Percentiles rank a stretch among this genome's conserved stretches.
Evolutionary conservation across 345 rosid genomes (phyloP).

Genomic region (Eucalyptus virginea): DNA sequence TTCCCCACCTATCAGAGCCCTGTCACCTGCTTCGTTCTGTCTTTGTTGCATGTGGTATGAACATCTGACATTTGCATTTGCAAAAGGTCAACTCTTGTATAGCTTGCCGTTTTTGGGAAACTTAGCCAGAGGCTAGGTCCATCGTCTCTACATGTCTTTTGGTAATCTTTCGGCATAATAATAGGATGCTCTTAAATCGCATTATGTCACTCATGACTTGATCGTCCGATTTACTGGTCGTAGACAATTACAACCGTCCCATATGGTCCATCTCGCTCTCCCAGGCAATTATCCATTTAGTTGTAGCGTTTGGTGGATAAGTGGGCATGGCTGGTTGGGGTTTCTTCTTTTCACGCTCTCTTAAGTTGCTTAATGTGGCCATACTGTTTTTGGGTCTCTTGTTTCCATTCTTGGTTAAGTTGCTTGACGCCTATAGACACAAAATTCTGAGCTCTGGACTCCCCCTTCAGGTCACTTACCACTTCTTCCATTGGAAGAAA

Average conservation of each 20-base stretch:
- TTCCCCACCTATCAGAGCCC: not conserved
- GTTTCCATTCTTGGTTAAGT: not conserved
- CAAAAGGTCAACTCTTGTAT: not conserved
- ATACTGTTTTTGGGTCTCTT: not conserved
- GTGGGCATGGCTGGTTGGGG: not conserved
- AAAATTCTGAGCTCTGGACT: not conserved
- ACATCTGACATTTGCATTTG: not conserved
- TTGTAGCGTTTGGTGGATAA: not conserved
- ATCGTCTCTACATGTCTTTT: not conserved
- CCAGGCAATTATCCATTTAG: not conserved
- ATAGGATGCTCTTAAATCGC: not conserved
- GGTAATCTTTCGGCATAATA: not conserved
- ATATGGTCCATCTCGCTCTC: not conserved
- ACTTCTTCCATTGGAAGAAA: constrained; percentile 97
- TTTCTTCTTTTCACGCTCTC: not conserved
- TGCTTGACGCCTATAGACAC: not conserved
- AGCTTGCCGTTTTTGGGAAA: not conserved
- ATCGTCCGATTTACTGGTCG: not conserved
- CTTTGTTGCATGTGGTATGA: not conserved
- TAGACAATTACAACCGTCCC: not conserved
- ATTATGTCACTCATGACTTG: not conserved
- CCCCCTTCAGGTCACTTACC: constrained; percentile 68
- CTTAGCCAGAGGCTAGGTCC: not conserved
- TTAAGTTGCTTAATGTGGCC: not conserved
- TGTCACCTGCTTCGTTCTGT: not conserved